Evolutionary conservation across 2,329 filamentous ascomycete species (phyloP).

Genomic region (Xylariomycetidae sp.): DNA sequence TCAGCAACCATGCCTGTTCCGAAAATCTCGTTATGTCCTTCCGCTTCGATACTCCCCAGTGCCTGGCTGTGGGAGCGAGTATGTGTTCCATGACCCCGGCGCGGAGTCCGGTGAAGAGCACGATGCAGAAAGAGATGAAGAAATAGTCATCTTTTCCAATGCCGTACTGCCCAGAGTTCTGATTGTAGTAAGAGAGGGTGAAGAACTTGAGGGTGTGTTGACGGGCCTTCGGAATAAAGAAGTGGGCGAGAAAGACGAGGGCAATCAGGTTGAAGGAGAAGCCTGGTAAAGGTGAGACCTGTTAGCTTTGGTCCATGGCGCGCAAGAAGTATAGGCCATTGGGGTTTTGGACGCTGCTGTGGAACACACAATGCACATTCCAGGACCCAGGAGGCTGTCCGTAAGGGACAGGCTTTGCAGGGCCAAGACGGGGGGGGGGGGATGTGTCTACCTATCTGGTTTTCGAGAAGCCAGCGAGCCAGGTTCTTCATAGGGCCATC

Average conservation of each 20-base stretch:
- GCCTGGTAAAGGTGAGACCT: slow-evolving; percentile 41
- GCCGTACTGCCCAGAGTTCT: slow-evolving; percentile 63
- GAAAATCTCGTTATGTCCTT: slow-evolving; percentile 82
- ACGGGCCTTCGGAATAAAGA: slow-evolving; percentile 75
- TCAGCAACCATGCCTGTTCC: slow-evolving; percentile 86
- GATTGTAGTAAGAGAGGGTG: slow-evolving; percentile 76
- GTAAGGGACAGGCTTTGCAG: too few species aligned
- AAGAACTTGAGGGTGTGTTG: slow-evolving; percentile 84
- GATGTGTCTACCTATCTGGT: slow-evolving; percentile 67
- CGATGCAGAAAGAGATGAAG: slow-evolving; percentile 71
- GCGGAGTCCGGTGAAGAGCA: slow-evolving; percentile 82
- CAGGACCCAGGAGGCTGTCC: too few species aligned
- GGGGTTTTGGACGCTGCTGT: slow-evolving; percentile 7
- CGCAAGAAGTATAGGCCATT: slow-evolving; percentile 1
- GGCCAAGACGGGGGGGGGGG: background rate
- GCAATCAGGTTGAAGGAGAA: slow-evolving; percentile 82
- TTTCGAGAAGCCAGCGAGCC: slow-evolving; percentile 67
- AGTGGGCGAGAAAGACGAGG: slow-evolving; percentile 76
- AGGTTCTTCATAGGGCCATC: slow-evolving; percentile 57
- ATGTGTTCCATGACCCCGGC: slow-evolving; percentile 84
- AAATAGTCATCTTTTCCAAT: slow-evolving; percentile 76
- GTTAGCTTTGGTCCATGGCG: slow-evolving; percentile 10
- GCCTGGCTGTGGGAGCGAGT: slow-evolving; percentile 70
- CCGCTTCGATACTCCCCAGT: slow-evolving; percentile 66
- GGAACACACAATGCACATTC: too few species aligned